Evolutionary conservation across 257 asterid species (phyloP).

Genomic region (Rauvolfia tetraphylla): DNA sequence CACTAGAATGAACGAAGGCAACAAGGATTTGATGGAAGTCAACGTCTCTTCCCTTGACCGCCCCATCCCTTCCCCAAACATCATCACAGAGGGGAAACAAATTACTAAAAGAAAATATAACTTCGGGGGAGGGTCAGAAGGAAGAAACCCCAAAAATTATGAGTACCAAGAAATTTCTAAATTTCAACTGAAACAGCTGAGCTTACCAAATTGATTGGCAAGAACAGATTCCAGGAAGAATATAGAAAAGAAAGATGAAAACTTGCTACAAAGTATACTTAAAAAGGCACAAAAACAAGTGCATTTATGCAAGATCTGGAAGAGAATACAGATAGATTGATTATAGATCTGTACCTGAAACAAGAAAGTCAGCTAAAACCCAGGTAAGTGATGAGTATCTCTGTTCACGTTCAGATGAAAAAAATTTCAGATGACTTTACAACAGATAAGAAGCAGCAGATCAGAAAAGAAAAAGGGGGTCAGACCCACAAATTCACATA

Average conservation of each 20-base stretch:
- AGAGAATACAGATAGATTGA: constrained; percentile 12
- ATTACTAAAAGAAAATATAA: neutral
- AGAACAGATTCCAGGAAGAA: neutral
- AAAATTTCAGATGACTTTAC: constrained; percentile 11
- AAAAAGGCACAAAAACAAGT: neutral
- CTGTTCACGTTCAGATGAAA: constrained; percentile 26
- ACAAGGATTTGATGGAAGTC: neutral
- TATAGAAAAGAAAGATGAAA: constrained; percentile 1
- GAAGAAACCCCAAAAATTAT: neutral
- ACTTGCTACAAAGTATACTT: neutral
- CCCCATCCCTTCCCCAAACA: neutral
- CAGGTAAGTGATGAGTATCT: constrained; percentile 10
- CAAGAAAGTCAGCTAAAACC: constrained; percentile 13
- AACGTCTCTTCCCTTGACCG: neutral
- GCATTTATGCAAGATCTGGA: constrained; percentile 23
- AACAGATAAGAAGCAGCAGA: constrained; percentile 29
- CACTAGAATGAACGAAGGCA: neutral
- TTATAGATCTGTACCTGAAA: constrained; percentile 36
- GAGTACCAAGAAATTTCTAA: neutral
- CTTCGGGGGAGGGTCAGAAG: neutral
- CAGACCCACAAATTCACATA: constrained; percentile 14
- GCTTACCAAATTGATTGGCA: neutral
- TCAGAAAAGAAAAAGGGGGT: constrained; percentile 29
- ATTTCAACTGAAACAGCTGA: neutral
- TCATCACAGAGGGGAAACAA: neutral